Base-by-base conservation (phyloP, 1,284 basidiomycete species). In the Schizophyllum commune region DNA sequence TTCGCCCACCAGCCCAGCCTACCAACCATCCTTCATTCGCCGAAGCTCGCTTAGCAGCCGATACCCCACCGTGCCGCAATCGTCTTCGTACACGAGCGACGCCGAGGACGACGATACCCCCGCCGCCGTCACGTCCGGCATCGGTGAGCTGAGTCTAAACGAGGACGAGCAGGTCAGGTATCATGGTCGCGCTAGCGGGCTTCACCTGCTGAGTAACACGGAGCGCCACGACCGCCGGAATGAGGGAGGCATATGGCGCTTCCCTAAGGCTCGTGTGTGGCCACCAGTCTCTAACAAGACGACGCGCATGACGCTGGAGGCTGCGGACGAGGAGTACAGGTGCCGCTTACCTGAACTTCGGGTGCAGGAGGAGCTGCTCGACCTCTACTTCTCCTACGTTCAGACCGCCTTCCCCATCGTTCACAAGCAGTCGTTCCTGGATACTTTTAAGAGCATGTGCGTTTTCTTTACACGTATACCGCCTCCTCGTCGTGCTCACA, bases 241-340 rank as follows among this genome's bases (percentile, higher is more conserved):
- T 68, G 85, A 89, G 66, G 89, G 88, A 34, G 91, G 89, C 1
- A 88, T 93, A 61, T 93, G 91, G 88, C 83, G 84, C 32, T 93
- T 94, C 72, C 92, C 91, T 0, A 86, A 84, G 67, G 87, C 89
- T 4, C 79, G 92, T 15, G 86, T 92, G 20, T 94, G 92, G 92
- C 92, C 91, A 0, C 85, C 84, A 2, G 74, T 88, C 20, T 77
- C 80, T 2, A 71, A 77, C 53, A 62, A 62, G 27, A 60, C 55
- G 19, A 57, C 65, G 27, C 33, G 66, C 61, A 62, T 65, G 17
- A 71, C 65, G 70, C 67, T 61, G 70, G 66, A 58, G 70, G 52
- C 72, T 56, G 70, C 68, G 19, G 75, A 78, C 11, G 77, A 77
- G 32, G 77, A 79, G 39, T 69, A 75, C 57, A 66, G 68, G 19